Base-by-base conservation (phyloP, 169 alveolate genomes). In the Cryptosporidium bovis region DNA sequence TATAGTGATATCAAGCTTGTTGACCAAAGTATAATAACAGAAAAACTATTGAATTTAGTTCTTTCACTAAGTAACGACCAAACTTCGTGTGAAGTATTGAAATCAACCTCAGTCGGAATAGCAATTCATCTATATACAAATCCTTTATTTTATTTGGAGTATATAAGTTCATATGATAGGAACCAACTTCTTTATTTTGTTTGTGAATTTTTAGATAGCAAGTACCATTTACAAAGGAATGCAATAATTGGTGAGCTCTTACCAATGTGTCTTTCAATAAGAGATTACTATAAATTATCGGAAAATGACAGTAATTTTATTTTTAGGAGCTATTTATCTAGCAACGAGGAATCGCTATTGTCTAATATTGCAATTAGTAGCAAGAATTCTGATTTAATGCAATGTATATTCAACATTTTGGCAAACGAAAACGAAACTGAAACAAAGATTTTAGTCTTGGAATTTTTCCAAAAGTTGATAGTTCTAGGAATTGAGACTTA, bases 91-190 rank as follows among this genome's bases (percentile, higher is more conserved):
- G 71, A 77, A 58, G 16, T 60, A 27, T 27, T 77, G 31, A 56
- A 44, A 29, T 60, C 87, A n/a, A 51, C 71, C 40, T 77, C 87
- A n/a, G 55, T 77, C 18, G 87, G 87, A n/a, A 77, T 77, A 13
- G 87, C 87, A 3, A 62, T 77, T 58, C 87, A 77, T 8, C 34
- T 77, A 31, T 77, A 60, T 66, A 44, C 50, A n/a, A 77, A 77
- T 62, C 87, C 87, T 2, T n/a, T 77, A 29, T 77, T 60, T 62
- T 77, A 60, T 48, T 48, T 60, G 2, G 87, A 77, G 29, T 77
- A 55, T 40, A 62, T 77, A 16, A 77, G 87, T 44, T n/a, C 18
- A 16, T 36, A 56, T 60, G 87, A 77, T 12, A 58, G 87, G 33
- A 29, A 60, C 3, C 53, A 66, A 5, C 64, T 77, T 1, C 60